Percentiles rank a stretch among this genome's conserved stretches.
Conservation (phyloP, 1,284 basidiomycete species). For the Ustilago shanxiensis region DNA sequence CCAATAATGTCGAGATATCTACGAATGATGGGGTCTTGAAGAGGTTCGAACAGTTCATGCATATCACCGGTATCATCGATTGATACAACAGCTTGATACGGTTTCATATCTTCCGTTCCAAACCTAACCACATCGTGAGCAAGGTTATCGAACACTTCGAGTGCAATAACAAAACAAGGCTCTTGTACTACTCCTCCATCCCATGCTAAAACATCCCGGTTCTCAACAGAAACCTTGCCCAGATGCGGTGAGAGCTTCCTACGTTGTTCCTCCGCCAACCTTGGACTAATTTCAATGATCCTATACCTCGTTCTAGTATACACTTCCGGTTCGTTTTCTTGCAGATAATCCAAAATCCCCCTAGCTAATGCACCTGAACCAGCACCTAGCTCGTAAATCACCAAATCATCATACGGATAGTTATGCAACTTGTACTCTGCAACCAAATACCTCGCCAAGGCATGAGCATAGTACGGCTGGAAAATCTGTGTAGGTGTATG, state of each 20-base stretch:
- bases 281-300: slow-evolving; percentile 91
- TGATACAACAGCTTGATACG: slow-evolving; percentile 86
- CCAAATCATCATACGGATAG: slow-evolving; percentile 93
- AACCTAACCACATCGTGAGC: slow-evolving; percentile 96
- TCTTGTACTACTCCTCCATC: slow-evolving; percentile 76
- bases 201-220: slow-evolving; percentile 92
- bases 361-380: slow-evolving; percentile 94
- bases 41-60: slow-evolving; percentile 83
- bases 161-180: slow-evolving; percentile 91
- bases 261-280: slow-evolving; percentile 81
- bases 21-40: slow-evolving; percentile 85
- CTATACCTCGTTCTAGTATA: slow-evolving; percentile 89
- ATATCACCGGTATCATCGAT: slow-evolving; percentile 88
- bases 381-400: slow-evolving; percentile 96
- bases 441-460: slow-evolving; percentile 87
- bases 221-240: slow-evolving; percentile 79
- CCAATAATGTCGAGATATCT: slow-evolving; percentile 73
- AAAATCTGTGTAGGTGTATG: slow-evolving; percentile 99
- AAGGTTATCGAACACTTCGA: slow-evolving; percentile 98
- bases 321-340: slow-evolving; percentile 84
- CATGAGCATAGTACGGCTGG: slow-evolving; percentile 95
- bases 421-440: slow-evolving; percentile 90
- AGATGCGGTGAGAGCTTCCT: slow-evolving; percentile 54
- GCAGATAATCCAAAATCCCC: slow-evolving; percentile 86
- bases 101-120: slow-evolving; percentile 78